A percentile compares a stretch with the other conserved stretches of the same genome.
Evolutionary conservation across 2,329 filamentous ascomycete genomes (phyloP).

Genomic region (Aspergillus sp.): DNA sequence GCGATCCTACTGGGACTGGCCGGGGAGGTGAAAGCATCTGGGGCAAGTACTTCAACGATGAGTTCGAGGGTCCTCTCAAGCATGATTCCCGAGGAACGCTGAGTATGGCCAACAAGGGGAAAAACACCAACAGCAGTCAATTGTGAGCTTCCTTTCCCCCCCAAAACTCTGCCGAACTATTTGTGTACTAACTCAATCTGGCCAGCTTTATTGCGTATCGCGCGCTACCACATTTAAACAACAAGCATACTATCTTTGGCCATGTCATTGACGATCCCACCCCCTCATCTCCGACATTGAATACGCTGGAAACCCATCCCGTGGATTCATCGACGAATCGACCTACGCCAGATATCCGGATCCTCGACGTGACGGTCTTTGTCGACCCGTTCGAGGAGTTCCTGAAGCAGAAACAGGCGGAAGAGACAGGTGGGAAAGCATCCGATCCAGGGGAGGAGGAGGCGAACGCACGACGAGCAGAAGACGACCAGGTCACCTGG

Average conservation of each 20-base stretch:
- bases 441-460: conserved; percentile 23
- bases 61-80: conserved; percentile 84
- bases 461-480: conserved; percentile 45
- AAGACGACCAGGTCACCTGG: conserved; percentile 91
- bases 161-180: not conserved
- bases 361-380: conserved; percentile 80
- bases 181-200: not conserved
- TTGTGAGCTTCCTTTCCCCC: conserved; percentile 50
- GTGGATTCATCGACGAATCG: conserved; percentile 71
- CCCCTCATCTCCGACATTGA: conserved; percentile 52
- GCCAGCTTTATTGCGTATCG: conserved; percentile 83
- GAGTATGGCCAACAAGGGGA: conserved; percentile 98
- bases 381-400: conserved; percentile 97
- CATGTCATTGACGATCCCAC: conserved; percentile 69
- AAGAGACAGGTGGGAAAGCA: conserved; percentile 50
- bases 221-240: conserved; percentile 78
- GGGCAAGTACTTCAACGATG: conserved; percentile 92
- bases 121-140: conserved; percentile 93
- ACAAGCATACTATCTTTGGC: conserved; percentile 97
- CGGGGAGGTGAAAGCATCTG: conserved; percentile 87
- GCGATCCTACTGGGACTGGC: conserved; percentile 89
- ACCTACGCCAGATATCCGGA: conserved; percentile 74
- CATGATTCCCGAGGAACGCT: conserved; percentile 78
- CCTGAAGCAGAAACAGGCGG: conserved; percentile 67
- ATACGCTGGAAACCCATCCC: conserved; percentile 72